Conservation (phyloP, 2,329 filamentous ascomycete genomes). For the Aspergillus tanneri region DNA sequence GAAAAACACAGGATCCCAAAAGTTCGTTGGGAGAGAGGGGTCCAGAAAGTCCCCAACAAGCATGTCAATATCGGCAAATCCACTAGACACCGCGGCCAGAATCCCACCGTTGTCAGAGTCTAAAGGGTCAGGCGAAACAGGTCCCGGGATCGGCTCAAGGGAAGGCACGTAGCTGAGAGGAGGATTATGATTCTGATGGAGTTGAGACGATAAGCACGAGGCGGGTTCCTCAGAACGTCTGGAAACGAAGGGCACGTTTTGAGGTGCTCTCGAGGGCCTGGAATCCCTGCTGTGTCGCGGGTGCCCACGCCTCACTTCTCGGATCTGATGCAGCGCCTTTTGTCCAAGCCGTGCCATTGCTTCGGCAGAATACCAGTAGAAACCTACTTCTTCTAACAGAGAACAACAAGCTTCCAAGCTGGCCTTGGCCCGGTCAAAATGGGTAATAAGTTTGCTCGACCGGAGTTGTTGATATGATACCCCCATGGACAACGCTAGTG, state of each 20-base stretch:
- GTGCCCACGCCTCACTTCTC: conserved; percentile 14
- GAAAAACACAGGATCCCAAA: conserved; percentile 38
- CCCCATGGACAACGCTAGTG: conserved; percentile 55
- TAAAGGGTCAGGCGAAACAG: conserved; percentile 42
- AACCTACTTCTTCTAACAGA: conserved; percentile 35
- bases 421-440: conserved; percentile 36
- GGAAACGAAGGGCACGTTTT: background rate
- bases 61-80: conserved; percentile 37
- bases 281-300: conserved; percentile 18
- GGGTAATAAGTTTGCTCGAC: conserved; percentile 48
- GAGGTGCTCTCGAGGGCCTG: background rate
- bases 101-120: conserved; percentile 40
- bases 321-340: conserved; percentile 37
- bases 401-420: conserved; percentile 39
- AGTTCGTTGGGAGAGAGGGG: conserved; percentile 37
- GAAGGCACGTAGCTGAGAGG: background rate
- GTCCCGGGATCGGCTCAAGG: background rate
- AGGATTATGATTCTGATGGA: background rate
- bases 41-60: conserved; percentile 39
- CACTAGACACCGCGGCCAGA: conserved; percentile 41
- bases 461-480: conserved; percentile 59
- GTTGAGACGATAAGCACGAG: background rate
- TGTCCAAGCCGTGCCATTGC: conserved; percentile 43
- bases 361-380: conserved; percentile 43
- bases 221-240: background rate